phyloP scores from a whole-genome alignment of 179 eudicot species.

The Spergularia azorica region DNA sequence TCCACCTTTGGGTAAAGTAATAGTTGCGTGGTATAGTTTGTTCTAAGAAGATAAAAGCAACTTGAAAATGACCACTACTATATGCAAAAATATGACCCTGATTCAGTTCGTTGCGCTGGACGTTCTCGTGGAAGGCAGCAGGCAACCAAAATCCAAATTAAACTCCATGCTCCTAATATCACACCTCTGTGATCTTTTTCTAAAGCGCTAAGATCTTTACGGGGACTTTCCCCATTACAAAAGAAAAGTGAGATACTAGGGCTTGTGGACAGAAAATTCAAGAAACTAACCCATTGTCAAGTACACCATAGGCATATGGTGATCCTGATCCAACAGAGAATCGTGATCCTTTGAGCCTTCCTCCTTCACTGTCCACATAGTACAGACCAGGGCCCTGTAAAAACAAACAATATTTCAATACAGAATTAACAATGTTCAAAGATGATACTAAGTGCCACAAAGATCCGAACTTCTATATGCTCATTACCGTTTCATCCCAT shows the following conservation, averaged over 20 bases:
- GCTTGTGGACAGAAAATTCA: not conserved
- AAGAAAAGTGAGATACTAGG: not conserved
- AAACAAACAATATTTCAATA: conserved; percentile 17
- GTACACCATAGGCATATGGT: conserved; percentile 98
- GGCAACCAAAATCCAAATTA: not conserved
- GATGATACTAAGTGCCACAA: not conserved
- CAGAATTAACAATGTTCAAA: not conserved
- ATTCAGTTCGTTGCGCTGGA: not conserved
- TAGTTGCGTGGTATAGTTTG: too few species aligned
- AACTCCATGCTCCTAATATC: not conserved
- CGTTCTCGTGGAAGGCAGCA: not conserved
- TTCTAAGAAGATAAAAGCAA: too few species aligned
- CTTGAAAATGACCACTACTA: too few species aligned
- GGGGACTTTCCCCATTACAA: too few species aligned
- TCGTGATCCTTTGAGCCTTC: conserved; percentile 85
- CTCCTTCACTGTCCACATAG: conserved; percentile 99
- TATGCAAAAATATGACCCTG: too few species aligned
- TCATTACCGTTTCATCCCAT: conserved; percentile 91
- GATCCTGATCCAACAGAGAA: conserved; percentile 99
- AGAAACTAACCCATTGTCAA: conserved; percentile 80
- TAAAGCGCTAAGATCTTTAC: not conserved
- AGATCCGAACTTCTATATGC: not conserved
- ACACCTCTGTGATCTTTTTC: not conserved
- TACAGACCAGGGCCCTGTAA: conserved; percentile 92
- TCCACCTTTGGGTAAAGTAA: too few species aligned